Base-by-base conservation (phyloP, 1,139 yeast species). In the Kodamaea sp. region DNA sequence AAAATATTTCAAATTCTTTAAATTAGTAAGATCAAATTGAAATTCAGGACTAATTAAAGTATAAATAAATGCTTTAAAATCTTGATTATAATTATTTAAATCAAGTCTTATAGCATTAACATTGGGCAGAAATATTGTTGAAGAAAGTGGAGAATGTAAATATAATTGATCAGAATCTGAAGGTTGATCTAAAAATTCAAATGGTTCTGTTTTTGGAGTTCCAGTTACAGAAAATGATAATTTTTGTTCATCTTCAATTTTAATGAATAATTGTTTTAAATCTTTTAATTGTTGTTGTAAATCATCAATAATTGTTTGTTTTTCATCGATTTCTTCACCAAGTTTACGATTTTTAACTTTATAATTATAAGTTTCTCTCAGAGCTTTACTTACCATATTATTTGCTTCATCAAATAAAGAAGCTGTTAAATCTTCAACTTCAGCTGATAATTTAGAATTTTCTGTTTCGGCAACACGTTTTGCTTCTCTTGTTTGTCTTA, bases 361-460 rank as follows among this genome's bases (percentile, higher is more conserved):
- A 45, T 68, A 67, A 38, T 71, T 75, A 50, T 75, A 70, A 8
- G 79, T 71, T 48, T 78, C 84, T 48, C 75, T 65, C 42, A 82
- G 75, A 1, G 92, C 94, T 48, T 77, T 76, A 43, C 79, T 77
- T 9, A 86, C 95, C 85, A 84, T 84, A 36, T 73, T 72, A 55
- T 85, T 85, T 15, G 95, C 95, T 54, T 85, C 92, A 50, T 78
- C 82, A 57, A 86, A 86, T 32, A 86, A 62, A 2, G 88, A 78
- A 2, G 81, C 87, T 1, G 88, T 77, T 39, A 87, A 65, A 33
- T 86, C 95, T 55, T 84, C 92, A 24, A 86, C 84, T 56, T 87
- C 95, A 12, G 70, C 75, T 42, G 80, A 74, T 34, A 87, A 60
- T 45, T 75, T 73, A 36, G 70, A 66, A 35, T 78, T 81, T 47